A percentile compares a stretch with the other conserved stretches of the same genome.
Conservation (phyloP, 2,329 filamentous ascomycete species). For the Canariomyces notabilis region DNA sequence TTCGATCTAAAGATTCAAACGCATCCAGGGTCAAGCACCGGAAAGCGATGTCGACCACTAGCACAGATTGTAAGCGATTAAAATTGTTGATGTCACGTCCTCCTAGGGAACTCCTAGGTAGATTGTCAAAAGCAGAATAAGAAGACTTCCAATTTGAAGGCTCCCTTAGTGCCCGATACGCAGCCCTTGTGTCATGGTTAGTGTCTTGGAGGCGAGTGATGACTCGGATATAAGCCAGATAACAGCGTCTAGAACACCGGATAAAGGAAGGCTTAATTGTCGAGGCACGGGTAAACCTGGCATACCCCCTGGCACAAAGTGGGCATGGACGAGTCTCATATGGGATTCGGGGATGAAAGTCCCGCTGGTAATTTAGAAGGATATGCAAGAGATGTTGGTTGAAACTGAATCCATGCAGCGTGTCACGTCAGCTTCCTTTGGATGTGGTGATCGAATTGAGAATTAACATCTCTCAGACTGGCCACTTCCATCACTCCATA, state of each 20-base stretch:
- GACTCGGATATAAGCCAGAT: not conserved
- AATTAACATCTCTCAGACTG: not conserved
- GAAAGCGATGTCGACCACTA: no score
- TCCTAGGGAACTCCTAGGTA: no score
- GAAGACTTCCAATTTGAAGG: no score
- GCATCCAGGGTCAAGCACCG: no score
- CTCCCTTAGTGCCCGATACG: no score
- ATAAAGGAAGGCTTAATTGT: not conserved
- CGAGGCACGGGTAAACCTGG: not conserved
- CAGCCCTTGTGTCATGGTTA: not conserved
- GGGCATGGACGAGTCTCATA: no score
- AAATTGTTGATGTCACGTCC: no score
- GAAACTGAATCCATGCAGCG: no score
- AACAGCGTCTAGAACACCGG: not conserved
- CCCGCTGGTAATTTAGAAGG: not conserved
- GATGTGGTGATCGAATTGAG: not conserved
- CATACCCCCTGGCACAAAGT: no score
- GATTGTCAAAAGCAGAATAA: no score
- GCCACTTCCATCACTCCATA: not conserved
- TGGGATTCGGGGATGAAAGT: not conserved
- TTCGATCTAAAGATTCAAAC: no score
- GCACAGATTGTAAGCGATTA: no score
- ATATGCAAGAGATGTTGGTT: not conserved
- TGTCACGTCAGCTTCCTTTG: not conserved
- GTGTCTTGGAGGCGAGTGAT: not conserved